These are phyloP conservation scores for Peronospora tabacina DNA, from an alignment of 352 stramenopile species.

Conservation along the genomic window DNA sequence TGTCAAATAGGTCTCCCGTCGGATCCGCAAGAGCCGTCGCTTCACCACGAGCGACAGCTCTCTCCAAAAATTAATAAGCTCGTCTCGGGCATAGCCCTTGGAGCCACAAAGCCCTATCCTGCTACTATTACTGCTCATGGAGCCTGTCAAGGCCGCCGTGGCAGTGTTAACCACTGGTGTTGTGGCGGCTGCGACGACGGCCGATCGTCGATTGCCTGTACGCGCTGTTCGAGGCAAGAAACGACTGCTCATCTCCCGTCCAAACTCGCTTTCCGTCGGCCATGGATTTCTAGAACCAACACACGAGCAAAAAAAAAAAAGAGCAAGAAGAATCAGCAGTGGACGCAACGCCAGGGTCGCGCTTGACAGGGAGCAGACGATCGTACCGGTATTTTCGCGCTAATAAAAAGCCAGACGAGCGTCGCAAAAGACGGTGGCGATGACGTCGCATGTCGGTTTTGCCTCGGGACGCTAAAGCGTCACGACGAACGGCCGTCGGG, in stretches of 20 bases:
- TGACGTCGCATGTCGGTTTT: slow-evolving; percentile 46
- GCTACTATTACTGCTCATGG: slow-evolving; percentile 24
- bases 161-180: not conserved
- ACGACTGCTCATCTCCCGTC: slow-evolving; percentile 19
- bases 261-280: slow-evolving; percentile 29
- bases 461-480: slow-evolving; percentile 25
- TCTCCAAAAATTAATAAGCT: slow-evolving; percentile 79
- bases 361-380: slow-evolving; percentile 1
- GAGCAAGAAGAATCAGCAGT: not conserved
- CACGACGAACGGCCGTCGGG: slow-evolving; percentile 41
- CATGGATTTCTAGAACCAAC: slow-evolving; percentile 23
- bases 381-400: slow-evolving; percentile 58
- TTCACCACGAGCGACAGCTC: slow-evolving; percentile 60
- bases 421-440: slow-evolving; percentile 51
- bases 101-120: slow-evolving; percentile 25
- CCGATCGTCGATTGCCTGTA: slow-evolving; percentile 1
- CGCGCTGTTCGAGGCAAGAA: slow-evolving; percentile 12
- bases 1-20: slow-evolving; percentile 57
- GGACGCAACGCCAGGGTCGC: slow-evolving; percentile 6
- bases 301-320: not conserved
- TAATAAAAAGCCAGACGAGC: slow-evolving; percentile 63
- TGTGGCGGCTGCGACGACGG: not conserved
- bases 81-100: slow-evolving; percentile 56
- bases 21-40: slow-evolving; percentile 59
- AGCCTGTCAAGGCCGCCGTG: slow-evolving; percentile 11